These are phyloP conservation scores for Corymbia citriodora DNA, from an alignment of 441 rosid species.

Conservation along the genomic window DNA sequence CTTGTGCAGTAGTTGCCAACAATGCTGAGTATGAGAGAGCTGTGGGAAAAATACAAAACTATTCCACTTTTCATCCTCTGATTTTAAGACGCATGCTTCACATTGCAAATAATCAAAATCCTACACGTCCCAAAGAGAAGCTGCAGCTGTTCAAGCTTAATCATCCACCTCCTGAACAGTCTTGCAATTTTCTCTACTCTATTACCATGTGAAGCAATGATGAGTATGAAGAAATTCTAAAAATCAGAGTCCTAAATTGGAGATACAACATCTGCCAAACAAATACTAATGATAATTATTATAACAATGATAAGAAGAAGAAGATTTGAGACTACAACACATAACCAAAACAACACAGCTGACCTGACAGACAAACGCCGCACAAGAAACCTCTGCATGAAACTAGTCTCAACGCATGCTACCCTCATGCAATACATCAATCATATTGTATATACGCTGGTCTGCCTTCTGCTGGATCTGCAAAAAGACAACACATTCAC, in stretches of 20 bases:
- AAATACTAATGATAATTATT: neutral
- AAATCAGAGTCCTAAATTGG: neutral
- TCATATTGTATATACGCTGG: constrained; percentile 73
- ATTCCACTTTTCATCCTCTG: neutral
- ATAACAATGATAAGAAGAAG: neutral
- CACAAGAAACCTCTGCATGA: neutral
- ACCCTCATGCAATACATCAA: constrained; percentile 83
- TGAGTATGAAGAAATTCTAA: neutral
- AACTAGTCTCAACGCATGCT: constrained; percentile 50
- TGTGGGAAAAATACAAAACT: neutral
- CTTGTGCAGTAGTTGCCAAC: neutral
- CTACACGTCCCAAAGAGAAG: neutral
- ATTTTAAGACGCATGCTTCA: neutral
- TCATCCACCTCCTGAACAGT: neutral
- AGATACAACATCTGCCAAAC: neutral
- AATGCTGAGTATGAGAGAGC: neutral
- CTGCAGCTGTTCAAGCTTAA: neutral
- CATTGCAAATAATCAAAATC: neutral
- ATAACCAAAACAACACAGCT: neutral
- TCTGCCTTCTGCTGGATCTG: constrained; percentile 59
- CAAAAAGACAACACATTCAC: neutral
- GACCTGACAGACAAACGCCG: neutral
- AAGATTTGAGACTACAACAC: neutral
- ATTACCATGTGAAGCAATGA: neutral
- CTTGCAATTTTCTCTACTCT: neutral